phyloP scores from a whole-genome alignment of 306 rosid species.

The Fragaria iinumae region DNA sequence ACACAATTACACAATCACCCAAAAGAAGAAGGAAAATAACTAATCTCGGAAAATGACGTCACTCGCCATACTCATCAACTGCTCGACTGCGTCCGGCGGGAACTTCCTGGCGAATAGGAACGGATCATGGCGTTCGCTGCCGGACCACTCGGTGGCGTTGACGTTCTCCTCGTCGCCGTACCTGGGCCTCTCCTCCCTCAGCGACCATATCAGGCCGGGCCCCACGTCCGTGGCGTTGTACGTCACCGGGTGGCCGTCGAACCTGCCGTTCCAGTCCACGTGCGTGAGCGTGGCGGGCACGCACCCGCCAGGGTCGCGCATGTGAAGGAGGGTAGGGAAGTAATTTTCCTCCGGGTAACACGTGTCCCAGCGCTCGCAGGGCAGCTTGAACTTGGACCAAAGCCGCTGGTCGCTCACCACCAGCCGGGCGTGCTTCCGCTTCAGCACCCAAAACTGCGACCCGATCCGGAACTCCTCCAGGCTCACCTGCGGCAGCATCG shows the following conservation, averaged over 20 bases:
- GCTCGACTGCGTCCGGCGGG: constrained; percentile 32
- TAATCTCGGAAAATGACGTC: constrained; percentile 50
- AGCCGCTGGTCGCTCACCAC: constrained; percentile 41
- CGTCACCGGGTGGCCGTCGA: constrained; percentile 62
- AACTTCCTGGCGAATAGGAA: constrained; percentile 73
- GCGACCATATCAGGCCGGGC: constrained; percentile 29
- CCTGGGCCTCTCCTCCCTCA: constrained; percentile 42
- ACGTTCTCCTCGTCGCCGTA: constrained; percentile 45
- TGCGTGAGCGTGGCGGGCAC: constrained; percentile 73
- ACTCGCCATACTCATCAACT: constrained; percentile 49
- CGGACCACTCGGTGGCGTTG: constrained; percentile 21
- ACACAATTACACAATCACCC: constrained; percentile 8
- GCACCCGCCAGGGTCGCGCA: constrained; percentile 50
- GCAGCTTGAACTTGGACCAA: constrained; percentile 56
- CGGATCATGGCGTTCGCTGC: constrained; percentile 33
- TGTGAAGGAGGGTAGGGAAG: constrained; percentile 68
- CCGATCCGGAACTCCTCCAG: constrained; percentile 59
- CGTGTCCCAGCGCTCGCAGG: constrained; percentile 44
- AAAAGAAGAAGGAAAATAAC: background rate
- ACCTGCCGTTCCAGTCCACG: constrained; percentile 55
- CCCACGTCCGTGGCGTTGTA: constrained; percentile 44
- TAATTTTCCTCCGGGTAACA: constrained; percentile 75
- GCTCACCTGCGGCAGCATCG: constrained; percentile 59
- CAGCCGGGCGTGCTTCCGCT: constrained; percentile 63
- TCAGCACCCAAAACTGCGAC: constrained; percentile 74